Evolutionary conservation across 176 grass and related monocot species (phyloP), one percentile per base, ranked within the genome.

Genomic region (Carex parvula): DNA sequence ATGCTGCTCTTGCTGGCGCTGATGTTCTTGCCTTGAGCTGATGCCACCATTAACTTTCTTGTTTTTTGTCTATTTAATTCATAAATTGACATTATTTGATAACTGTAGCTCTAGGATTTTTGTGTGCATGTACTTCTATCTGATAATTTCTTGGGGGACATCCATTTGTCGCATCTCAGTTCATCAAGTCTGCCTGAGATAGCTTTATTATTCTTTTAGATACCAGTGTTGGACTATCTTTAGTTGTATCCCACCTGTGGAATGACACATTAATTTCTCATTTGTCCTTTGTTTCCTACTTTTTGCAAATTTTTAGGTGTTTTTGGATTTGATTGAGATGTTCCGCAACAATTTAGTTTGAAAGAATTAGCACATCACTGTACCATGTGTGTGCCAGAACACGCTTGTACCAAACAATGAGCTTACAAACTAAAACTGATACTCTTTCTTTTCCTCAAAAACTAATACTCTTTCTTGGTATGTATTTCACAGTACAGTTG

Each of bases 41-140:
- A 72, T 83, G 10, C 37, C 74, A 35, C 15, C 18, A 79, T 71
- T 48, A 53, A 76, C 81, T 87, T 62, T 16, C 70, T 10, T 29
- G 39, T 66, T 66, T 68, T 52, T 29, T 55, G 9, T 64, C 33
- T 87, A 71, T 59, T 85, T 77, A 15, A 61, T 84, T 88, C 80
- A 85, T 84, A 67, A 17, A 61, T 84, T 87, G 86, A 66, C 42
- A 83, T 54, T 86, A 85, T 82, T 91, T 62, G 66, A 72, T n/a
- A 88, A 85, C 32, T 24, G n/a, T n/a, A 30, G 86, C 67, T 84
- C 18, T 84, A 70, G 82, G 64, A 55, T 18, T 53, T 88, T 82
- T 20, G 46, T 52, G 67, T 84, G 72, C 57, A 63, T 85, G 63
- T 67, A 84, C 42, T 32, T 73, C 42, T 79, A 62, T 18, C 56